Base-by-base conservation (phyloP, 1,139 yeast species). In the Ashbya aceris region DNA sequence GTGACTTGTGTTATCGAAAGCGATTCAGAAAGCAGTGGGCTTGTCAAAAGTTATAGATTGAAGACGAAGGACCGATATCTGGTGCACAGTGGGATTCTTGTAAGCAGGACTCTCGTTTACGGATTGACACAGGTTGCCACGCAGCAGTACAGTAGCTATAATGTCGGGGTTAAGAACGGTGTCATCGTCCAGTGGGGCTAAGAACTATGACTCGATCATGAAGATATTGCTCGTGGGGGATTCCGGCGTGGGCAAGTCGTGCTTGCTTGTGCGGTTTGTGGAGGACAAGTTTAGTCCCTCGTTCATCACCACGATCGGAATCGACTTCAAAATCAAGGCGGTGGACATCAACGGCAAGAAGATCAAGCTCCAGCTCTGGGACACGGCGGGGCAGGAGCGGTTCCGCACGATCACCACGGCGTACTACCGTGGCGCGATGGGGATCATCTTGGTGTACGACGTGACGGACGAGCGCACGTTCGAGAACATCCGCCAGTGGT, bases 341-440 rank as follows among this genome's bases (percentile, higher is more conserved):
- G 87, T 89, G 53, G 96, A 89, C 56, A 76, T 91, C 54, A 91
- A 89, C 53, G 95, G 95, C 46, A 84, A 85, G 66, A 81, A 83
- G 55, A 84, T 93, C 66, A 91, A 91, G 68, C 75, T 91, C 60
- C 98, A 91, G 66, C 87, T 91, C 35, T 91, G 98, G 98, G 98
- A 91, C 65, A 91, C 98, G 32, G 98, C 98, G 6, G 98, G 98
- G 26, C 98, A 91, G 68, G 98, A 91, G 66, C 76, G 98, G 56
- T 91, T 91, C 73, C 79, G 96, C 71, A 91, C 98, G 42, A 91
- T 91, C 65, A 91, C 98, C 39, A 87, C 97, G 14, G 96, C 98
- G 8, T 91, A 93, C 67, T 91, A 93, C 69, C 79, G 99, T 66
- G 96, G 97, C 44, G 98, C 99, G 46, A 86, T 87, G 93, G 99